Percentiles rank a stretch among this genome's conserved stretches.
Evolutionary conservation across 2,329 filamentous ascomycete species (phyloP).

Genomic region (Pseudogymnoascus sp.): DNA sequence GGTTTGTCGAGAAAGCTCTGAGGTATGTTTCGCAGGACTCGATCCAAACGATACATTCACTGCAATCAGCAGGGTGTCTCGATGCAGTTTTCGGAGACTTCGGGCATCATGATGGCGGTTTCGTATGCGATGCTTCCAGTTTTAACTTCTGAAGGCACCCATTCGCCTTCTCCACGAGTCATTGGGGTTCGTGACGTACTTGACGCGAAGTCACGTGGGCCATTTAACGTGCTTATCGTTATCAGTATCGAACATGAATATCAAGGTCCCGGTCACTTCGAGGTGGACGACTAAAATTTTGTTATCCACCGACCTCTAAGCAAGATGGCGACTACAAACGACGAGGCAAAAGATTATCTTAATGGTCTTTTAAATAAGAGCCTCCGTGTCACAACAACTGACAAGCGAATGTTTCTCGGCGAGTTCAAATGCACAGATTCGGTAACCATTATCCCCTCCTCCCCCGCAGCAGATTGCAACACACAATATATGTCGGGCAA

Average conservation of each 20-base stretch:
- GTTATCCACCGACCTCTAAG: neutral
- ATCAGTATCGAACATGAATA: neutral
- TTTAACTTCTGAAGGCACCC: neutral
- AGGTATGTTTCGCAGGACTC: neutral
- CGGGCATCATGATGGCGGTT: neutral
- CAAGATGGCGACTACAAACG: conserved; percentile 29
- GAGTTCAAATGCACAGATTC: conserved; percentile 92
- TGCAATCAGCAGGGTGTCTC: neutral
- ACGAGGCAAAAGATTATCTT: conserved; percentile 49
- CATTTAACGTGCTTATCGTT: neutral
- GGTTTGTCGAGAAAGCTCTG: neutral
- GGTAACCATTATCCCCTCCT: conserved; percentile 38
- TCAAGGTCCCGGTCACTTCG: neutral
- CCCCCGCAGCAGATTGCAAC: too few species aligned
- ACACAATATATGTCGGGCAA: neutral
- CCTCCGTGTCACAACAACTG: conserved; percentile 70
- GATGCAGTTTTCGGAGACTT: neutral
- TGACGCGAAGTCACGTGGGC: neutral
- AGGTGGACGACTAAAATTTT: neutral
- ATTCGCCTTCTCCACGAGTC: conserved; percentile 9
- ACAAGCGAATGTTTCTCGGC: conserved; percentile 82
- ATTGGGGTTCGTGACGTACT: conserved; percentile 8
- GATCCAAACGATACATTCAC: neutral
- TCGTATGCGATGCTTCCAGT: neutral
- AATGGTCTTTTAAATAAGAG: conserved; percentile 66